Evolutionary conservation across 2,329 filamentous ascomycete species (phyloP), one percentile per base, ranked within the genome.

Genomic region (Colletotrichum kahawae): DNA sequence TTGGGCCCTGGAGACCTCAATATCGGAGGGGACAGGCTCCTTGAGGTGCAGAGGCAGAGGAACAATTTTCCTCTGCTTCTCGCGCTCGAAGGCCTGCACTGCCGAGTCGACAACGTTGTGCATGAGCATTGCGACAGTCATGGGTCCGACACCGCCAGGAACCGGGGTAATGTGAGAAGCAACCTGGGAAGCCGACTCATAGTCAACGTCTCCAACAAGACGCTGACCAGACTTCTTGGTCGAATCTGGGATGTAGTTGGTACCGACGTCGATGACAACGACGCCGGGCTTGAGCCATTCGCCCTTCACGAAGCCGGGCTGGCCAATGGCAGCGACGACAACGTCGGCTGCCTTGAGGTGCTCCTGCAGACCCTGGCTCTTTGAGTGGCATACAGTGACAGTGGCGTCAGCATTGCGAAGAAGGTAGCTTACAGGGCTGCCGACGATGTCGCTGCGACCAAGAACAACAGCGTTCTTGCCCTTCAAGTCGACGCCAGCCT

Each of bases 51-150:
- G 86, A 7, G 95, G 94, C n/a, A 98, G 89, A 27, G 97, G 95
- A 7, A 92, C 90, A 77, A 97, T 94, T 79, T 91, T 92, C 74
- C 97, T 92, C 77, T 93, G 89, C 86, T 95, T 97, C 83, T 97
- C 94, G 76, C 91, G 91, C 77, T 97, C 95, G 78, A 97, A 97
- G 82, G 95, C 96, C 72, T 91, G 87, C 64, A 93, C 93, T 43
- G 97, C 94, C 38, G 96, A 93, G 79, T 96, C 94, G 70, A 98
- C 94, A 10, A 98, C 96, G 82, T 99, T 99, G 85, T 98, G 95
- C 80, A 99, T 88, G 63, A 99, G 89, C 97, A 99, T 99, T 75
- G 97, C 97, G 77, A 99, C 96, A 4, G 97, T 99, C 97, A 99
- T 99, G 66, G 97, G 97, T 0, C 97, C 97, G 74, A 99, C 97